Conservation (phyloP, 495 filamentous ascomycete genomes). For the Aspergillus diversus region DNA sequence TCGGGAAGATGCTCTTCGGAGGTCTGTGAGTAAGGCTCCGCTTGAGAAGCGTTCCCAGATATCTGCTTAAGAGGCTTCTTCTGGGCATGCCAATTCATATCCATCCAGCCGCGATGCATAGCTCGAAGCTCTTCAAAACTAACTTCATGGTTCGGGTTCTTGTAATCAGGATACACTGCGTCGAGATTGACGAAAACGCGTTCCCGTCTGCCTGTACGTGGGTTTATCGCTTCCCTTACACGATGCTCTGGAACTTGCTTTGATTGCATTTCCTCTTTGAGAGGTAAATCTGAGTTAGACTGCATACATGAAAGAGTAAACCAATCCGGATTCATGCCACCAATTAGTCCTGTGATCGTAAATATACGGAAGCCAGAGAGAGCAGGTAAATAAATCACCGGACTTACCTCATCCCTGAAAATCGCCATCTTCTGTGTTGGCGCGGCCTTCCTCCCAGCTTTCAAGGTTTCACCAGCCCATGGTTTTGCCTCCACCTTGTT, state of each 20-base stretch:
- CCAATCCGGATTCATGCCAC: conserved; percentile 64
- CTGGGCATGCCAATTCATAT: conserved; percentile 62
- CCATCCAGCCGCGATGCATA: conserved; percentile 74
- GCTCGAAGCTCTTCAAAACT: conserved; percentile 93
- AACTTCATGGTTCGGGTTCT: conserved; percentile 68
- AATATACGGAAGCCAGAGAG: conserved; percentile 66
- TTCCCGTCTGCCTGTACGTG: conserved; percentile 76
- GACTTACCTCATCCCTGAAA: conserved; percentile 95
- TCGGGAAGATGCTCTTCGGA: conserved; percentile 18
- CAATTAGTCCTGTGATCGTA: conserved; percentile 98
- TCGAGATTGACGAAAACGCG: conserved; percentile 84
- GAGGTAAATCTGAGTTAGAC: conserved; percentile 54
- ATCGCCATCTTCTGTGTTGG: conserved; percentile 82
- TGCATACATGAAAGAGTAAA: conserved; percentile 60
- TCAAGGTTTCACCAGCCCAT: conserved; percentile 90
- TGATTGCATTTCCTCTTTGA: conserved; percentile 40
- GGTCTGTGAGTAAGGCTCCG: conserved; percentile 23
- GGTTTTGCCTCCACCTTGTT: conserved; percentile 85
- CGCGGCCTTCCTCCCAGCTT: conserved; percentile 76
- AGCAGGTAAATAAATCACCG: conserved; percentile 29
- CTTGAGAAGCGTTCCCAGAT: conserved; percentile 36
- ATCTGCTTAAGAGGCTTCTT: conserved; percentile 46
- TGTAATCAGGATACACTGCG: conserved; percentile 76
- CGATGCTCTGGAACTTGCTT: conserved; percentile 51
- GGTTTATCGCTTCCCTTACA: conserved; percentile 75